Percentiles rank a stretch among this genome's conserved stretches.
phyloP scores from a whole-genome alignment of 306 rosid genomes.

The Senna siamea region DNA sequence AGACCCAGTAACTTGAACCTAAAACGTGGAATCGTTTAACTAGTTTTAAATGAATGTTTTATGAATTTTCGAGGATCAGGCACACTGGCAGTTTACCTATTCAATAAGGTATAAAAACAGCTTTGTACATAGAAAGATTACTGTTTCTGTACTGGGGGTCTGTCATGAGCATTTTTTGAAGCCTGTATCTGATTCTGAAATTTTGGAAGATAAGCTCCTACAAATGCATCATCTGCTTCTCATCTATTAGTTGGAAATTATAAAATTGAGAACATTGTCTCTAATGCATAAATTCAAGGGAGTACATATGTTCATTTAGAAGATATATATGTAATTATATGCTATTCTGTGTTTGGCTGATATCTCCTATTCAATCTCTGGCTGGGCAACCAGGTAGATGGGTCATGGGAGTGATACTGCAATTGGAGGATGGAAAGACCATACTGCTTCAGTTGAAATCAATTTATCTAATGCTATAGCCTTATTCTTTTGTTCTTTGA shows the following conservation, averaged over 20 bases:
- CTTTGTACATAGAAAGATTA: not conserved
- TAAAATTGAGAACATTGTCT: not conserved
- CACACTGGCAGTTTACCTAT: not conserved
- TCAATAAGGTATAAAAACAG: too few relatives aligned
- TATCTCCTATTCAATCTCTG: constrained; percentile 88
- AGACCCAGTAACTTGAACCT: not conserved
- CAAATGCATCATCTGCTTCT: not conserved
- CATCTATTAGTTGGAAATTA: not conserved
- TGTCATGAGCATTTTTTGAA: not conserved
- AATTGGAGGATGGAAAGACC: constrained; percentile 93
- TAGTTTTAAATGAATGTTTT: not conserved
- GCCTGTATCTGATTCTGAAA: not conserved
- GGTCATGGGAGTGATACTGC: constrained; percentile 89
- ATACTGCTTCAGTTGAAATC: constrained; percentile 77
- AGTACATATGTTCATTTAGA: constrained; percentile 16
- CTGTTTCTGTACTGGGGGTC: not conserved
- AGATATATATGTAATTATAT: constrained; percentile 6
- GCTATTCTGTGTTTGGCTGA: constrained; percentile 52
- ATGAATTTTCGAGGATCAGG: not conserved
- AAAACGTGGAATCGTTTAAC: not conserved
- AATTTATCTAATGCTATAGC: constrained; percentile 42
- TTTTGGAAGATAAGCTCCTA: not conserved
- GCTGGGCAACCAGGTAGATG: constrained; percentile 85
- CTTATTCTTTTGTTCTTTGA: not conserved
- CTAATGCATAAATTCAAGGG: constrained; percentile 1